phyloP scores from a whole-genome alignment of 768 basidiomycete species.

The Russula emetica region DNA sequence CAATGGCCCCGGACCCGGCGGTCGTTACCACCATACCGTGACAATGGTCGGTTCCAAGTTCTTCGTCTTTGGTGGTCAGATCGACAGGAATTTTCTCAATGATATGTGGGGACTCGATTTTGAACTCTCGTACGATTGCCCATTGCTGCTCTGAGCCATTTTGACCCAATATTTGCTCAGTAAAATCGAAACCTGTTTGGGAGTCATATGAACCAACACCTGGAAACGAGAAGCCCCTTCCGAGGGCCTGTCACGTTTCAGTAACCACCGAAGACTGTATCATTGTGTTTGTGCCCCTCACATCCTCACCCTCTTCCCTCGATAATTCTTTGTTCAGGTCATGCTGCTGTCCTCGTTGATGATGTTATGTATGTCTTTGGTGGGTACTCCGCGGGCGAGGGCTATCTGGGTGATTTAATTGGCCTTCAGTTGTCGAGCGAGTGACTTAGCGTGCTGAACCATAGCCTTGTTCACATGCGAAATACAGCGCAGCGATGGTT shows the following conservation, averaged over 20 bases:
- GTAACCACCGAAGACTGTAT: conserved; percentile 63
- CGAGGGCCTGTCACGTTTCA: conserved; percentile 87
- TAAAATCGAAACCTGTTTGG: conserved; percentile 80
- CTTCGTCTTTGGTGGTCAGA: conserved; percentile 37
- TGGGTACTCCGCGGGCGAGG: too few species aligned
- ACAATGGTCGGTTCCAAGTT: conserved; percentile 89
- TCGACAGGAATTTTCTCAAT: too few species aligned
- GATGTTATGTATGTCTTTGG: too few species aligned
- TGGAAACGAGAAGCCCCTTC: conserved; percentile 61
- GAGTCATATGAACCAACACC: conserved; percentile 62
- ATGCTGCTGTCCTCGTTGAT: too few species aligned
- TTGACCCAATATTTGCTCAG: conserved; percentile 38
- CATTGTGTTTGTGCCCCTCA: conserved; percentile 23
- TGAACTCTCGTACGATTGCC: conserved; percentile 73
- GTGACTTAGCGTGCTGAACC: too few species aligned
- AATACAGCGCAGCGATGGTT: too few species aligned
- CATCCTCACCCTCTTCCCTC: conserved; percentile 9
- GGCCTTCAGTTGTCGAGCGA: too few species aligned
- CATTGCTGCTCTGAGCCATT: conserved; percentile 9
- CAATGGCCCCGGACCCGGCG: conserved; percentile 70
- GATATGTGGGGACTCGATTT: conserved; percentile 68
- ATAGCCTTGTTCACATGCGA: too few species aligned
- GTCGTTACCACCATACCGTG: conserved; percentile 93
- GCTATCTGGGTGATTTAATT: too few species aligned
- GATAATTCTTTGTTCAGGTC: background rate